Percentiles rank a stretch among this genome's conserved stretches.
Conservation (phyloP, 2,329 filamentous ascomycete species). For the Hymenoscyphus scutula region DNA sequence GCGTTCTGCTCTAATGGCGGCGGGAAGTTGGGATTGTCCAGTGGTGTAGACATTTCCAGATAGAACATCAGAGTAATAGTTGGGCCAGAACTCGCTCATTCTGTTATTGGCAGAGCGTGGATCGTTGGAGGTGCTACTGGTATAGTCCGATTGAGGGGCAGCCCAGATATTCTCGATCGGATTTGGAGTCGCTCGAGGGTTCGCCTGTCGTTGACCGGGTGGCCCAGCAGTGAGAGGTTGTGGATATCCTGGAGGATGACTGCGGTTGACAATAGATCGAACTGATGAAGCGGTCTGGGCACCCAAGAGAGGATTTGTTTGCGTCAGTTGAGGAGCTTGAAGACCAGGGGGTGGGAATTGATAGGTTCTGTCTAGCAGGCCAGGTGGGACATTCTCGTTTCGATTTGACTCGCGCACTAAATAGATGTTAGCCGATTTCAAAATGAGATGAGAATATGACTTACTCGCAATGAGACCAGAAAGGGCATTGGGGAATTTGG, state of each 20-base stretch:
- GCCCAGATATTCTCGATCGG: slow-evolving; percentile 16
- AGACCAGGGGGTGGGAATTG: slow-evolving; percentile 30
- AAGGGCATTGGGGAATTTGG: slow-evolving; percentile 10
- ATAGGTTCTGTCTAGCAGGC: slow-evolving; percentile 26
- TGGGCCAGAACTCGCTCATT: slow-evolving; percentile 12
- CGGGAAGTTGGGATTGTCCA: slow-evolving; percentile 4
- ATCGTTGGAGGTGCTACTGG: neutral
- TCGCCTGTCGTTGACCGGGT: slow-evolving; percentile 33
- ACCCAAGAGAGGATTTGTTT: slow-evolving; percentile 27
- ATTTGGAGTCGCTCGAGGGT: slow-evolving; percentile 1
- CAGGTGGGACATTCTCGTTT: slow-evolving; percentile 7
- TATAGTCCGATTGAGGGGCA: neutral
- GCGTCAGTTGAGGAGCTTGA: slow-evolving; percentile 7
- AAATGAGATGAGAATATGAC: neutral
- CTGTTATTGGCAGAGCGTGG: neutral
- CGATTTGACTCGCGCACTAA: neutral
- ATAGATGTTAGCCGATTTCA: neutral
- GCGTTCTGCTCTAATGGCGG: neutral
- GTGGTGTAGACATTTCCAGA: slow-evolving; percentile 9
- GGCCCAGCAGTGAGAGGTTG: slow-evolving; percentile 38
- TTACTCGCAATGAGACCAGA: slow-evolving; percentile 6
- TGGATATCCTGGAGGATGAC: slow-evolving; percentile 29
- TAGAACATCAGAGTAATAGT: slow-evolving; percentile 2
- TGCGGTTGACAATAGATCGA: slow-evolving; percentile 5
- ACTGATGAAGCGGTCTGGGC: slow-evolving; percentile 8